Percentiles rank a stretch among this genome's conserved stretches.
Evolutionary conservation across 306 rosid genomes (phyloP).

Genomic region (Pachyrhizus erosus): DNA sequence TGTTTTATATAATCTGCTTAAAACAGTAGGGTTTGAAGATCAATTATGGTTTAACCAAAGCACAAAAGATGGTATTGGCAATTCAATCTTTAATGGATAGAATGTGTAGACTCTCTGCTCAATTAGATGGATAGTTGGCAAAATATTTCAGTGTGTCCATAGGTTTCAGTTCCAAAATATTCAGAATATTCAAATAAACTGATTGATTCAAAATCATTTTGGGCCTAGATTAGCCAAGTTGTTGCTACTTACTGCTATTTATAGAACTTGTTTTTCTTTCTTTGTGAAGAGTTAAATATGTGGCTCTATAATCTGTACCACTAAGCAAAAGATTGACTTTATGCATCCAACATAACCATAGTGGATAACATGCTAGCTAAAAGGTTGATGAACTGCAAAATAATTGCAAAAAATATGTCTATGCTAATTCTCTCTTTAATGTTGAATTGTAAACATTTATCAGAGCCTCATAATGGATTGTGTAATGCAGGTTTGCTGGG

Average conservation of each 20-base stretch:
- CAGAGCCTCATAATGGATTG: conserved; percentile 1
- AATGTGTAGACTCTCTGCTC: not conserved
- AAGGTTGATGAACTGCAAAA: not conserved
- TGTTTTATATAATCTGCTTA: conserved; percentile 43
- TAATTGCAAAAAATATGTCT: not conserved
- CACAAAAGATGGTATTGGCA: conserved; percentile 5
- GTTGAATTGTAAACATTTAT: not conserved
- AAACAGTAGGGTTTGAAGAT: conserved; percentile 7
- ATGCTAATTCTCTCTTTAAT: not conserved
- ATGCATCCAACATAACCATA: not conserved
- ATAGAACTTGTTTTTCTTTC: not conserved
- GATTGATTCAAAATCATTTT: conserved; percentile 19
- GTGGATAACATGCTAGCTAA: not conserved
- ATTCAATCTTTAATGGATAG: conserved; percentile 15
- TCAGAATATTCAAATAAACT: conserved; percentile 8
- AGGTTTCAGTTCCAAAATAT: conserved; percentile 16
- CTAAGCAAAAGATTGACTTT: conserved; percentile 9
- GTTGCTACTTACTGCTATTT: not conserved
- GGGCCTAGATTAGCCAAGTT: not conserved
- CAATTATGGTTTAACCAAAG: conserved; percentile 26
- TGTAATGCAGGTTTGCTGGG: conserved; percentile 84
- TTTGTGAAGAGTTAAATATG: not conserved
- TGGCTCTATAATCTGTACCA: not conserved
- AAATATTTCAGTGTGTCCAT: not conserved
- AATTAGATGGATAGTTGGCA: not conserved